Base-by-base conservation (phyloP, 1,139 yeast species). In the Blastobotrys niveus region DNA sequence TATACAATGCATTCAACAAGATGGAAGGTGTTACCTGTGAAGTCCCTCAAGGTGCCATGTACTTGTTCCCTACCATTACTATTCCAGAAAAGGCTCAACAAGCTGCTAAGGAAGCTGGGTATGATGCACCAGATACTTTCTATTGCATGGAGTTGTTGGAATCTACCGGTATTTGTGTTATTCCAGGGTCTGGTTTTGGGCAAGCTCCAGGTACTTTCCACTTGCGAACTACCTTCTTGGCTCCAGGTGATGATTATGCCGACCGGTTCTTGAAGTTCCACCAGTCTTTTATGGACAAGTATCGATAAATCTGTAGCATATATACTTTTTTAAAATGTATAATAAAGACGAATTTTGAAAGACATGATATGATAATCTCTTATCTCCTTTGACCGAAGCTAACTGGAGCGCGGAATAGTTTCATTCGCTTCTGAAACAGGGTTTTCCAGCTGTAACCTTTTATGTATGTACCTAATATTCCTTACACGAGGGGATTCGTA, bases 121-220 rank as follows among this genome's bases (percentile, higher is more conserved):
- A 76, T 57, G 72, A 76, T 39, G 51, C 54, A 7, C 80, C 89
- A 31, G 98, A 93, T 63, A 96, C 85, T 61, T 76, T 84, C 52
- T 93, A 91, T 69, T 88, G 96, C 65, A 73, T 82, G 61, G 80
- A 82, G 55, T 69, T 91, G 49, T 73, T 91, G 53, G 91, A 89
- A 55, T 64, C 67, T 45, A 88, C 98, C n/a, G 99, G 98, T 56
- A 88, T 91, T 51, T 93, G 98, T 66, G 87, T 94, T 45, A 94
- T 91, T 50, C 97, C 98, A 26, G 99, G 98, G 34, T 80, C 88
- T 36, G 98, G 98, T 1, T 93, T 91, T 59, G 97, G 97, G 33
- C 98, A 93, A 68, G 82, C 72, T 39, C 80, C 80, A 42, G 94
- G 85, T 20, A 87, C 96, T 8, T 84, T 74, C 69, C 98, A 91